These are phyloP conservation scores for Haplosporangium sp. DNA, from an alignment of 371 early-diverging fungal species.

Conservation along the genomic window DNA sequence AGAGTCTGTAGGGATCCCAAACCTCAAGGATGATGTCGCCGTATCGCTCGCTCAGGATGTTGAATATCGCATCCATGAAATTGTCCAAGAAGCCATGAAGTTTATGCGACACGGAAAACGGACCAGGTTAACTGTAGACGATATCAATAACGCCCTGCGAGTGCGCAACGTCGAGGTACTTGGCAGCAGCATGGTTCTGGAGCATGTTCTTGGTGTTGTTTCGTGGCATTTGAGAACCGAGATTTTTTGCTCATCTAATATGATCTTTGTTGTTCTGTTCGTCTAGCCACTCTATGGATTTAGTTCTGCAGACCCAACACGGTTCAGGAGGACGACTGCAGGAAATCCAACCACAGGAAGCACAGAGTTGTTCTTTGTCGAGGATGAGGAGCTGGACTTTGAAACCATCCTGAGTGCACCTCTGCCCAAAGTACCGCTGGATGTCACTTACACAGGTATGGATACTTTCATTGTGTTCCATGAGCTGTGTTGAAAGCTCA, in stretches of 20 bases:
- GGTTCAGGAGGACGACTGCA: slow-evolving; percentile 75
- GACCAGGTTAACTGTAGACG: slow-evolving; percentile 87
- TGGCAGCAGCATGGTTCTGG: no score
- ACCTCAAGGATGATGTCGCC: slow-evolving; percentile 94
- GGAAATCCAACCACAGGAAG: slow-evolving; percentile 58
- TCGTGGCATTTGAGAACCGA: no score
- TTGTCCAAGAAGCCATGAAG: slow-evolving; percentile 97
- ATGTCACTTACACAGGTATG: slow-evolving; percentile 83
- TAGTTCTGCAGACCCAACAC: slow-evolving; percentile 78
- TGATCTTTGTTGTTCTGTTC: not conserved
- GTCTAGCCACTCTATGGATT: slow-evolving; percentile 95
- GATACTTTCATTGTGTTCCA: slow-evolving; percentile 12
- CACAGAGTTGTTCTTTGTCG: slow-evolving; percentile 90
- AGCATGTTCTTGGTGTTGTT: not conserved
- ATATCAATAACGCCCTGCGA: slow-evolving; percentile 96
- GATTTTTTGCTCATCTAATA: no score
- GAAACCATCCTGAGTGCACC: slow-evolving; percentile 92
- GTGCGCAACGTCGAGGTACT: slow-evolving; percentile 95
- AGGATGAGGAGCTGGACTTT: slow-evolving; percentile 98
- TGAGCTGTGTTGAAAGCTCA: not conserved
- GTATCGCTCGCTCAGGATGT: slow-evolving; percentile 93
- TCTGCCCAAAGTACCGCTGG: slow-evolving; percentile 94
- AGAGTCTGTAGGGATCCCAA: slow-evolving; percentile 91
- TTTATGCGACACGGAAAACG: slow-evolving; percentile 98
- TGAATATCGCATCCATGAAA: slow-evolving; percentile 96